Evolutionary conservation across 176 grass and related monocot genomes (phyloP).

Genomic region (Cymbopogon citratus): DNA sequence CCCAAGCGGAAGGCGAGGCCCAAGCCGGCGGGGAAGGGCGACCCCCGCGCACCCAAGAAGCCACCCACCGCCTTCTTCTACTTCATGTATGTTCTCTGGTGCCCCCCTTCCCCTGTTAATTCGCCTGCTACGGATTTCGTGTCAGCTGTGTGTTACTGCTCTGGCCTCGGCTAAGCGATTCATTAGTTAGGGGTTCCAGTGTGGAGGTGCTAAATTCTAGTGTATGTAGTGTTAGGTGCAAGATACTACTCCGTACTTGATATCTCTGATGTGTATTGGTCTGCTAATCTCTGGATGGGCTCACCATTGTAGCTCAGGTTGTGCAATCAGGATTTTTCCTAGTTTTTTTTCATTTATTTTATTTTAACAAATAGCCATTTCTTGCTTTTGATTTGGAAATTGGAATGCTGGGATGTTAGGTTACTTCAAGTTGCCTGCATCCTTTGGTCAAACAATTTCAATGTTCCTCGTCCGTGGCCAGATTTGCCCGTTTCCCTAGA

Average conservation of each 20-base stretch:
- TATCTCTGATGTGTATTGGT: not conserved
- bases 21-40: slow-evolving; percentile 39
- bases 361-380: not conserved
- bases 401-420: not conserved
- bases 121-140: not conserved
- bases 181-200: not conserved
- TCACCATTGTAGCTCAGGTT: not conserved
- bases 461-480: not conserved
- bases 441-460: not conserved
- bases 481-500: not conserved
- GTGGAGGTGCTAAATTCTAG: not conserved
- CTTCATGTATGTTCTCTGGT: slow-evolving; percentile 47
- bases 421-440: not conserved
- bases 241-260: not conserved
- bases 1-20: slow-evolving; percentile 29
- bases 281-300: not conserved
- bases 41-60: slow-evolving; percentile 45
- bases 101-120: not conserved
- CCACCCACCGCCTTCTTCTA: slow-evolving; percentile 91
- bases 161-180: not conserved
- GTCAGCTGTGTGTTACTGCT: not conserved
- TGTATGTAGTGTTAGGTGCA: not conserved
- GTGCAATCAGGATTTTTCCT: not conserved
- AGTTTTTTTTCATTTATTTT: not conserved
- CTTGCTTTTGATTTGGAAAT: not conserved